Conservation (phyloP, 768 basidiomycete species). For the Amanita jacksonii region DNA sequence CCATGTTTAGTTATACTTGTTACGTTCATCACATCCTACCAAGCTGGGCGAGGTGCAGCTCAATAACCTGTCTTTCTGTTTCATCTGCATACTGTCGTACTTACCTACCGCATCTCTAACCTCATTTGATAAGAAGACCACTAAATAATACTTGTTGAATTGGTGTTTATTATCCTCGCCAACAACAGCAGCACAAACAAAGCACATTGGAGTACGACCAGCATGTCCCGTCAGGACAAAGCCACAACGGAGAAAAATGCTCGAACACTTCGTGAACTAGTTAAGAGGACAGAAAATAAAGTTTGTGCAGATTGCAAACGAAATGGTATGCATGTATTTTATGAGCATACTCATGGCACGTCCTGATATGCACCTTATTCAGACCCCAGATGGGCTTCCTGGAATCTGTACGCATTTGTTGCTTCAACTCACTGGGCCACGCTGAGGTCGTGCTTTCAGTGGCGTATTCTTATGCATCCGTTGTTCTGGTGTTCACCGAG, state of each 20-base stretch:
- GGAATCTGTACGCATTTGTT: constrained; percentile 69
- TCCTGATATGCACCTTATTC: constrained; percentile 7
- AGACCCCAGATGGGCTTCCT: constrained; percentile 98
- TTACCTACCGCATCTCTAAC: constrained; percentile 6
- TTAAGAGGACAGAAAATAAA: constrained; percentile 89
- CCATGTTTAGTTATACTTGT: constrained; percentile 5
- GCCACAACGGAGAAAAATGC: constrained; percentile 76
- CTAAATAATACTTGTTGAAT: too few relatives aligned
- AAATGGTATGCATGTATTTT: constrained; percentile 53
- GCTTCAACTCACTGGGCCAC: not conserved
- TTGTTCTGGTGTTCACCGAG: constrained; percentile 94
- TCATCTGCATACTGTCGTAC: constrained; percentile 4
- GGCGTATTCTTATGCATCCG: constrained; percentile 95
- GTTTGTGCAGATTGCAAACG: constrained; percentile 94
- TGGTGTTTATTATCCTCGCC: too few relatives aligned
- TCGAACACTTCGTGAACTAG: constrained; percentile 71
- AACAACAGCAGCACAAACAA: not conserved
- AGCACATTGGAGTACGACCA: constrained; percentile 6
- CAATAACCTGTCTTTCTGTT: not conserved
- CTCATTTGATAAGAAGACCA: not conserved
- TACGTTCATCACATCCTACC: not conserved
- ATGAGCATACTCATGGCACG: not conserved
- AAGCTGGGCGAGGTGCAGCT: not conserved
- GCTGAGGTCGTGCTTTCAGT: constrained; percentile 26
- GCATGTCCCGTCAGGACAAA: constrained; percentile 64